Base-by-base conservation (phyloP, 2,329 filamentous ascomycete genomes). In the Epichloe sibirici region DNA sequence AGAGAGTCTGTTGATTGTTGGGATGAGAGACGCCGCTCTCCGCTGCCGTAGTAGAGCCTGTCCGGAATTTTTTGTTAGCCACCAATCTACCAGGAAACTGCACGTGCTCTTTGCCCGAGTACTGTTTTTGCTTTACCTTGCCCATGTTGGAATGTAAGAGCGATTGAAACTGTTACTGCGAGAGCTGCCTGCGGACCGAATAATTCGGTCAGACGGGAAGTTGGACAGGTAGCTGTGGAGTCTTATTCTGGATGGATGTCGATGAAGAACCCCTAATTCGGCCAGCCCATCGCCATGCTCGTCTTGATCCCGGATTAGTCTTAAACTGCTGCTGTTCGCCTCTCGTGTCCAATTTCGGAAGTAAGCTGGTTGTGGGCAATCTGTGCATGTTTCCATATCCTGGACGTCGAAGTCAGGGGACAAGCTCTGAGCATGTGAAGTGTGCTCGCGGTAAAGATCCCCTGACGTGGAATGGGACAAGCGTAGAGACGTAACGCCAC, bases 41-140 rank as follows among this genome's bases (percentile, higher is more conserved):
- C 82, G 51, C 80, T 82, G 38, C 81, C 80, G 64, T 90, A 90
- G 66, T 89, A 90, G 15, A 88, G 69, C 58, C 75, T 81, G 42
- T 65, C 44, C 38, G 2, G n/a, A 21, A 28, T 34, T 4, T 3
- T 34, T 28, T 11, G 21, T 53, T 44, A 40, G 47, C 50, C n/a
- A 15, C 37, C 17, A 48, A 34, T 15, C 13, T 38, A n/a, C 17
- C 15, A 28, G 17, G 37, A 13, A 35, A 38, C 13, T 37, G 34
- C 40, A 46, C 60, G 52, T 62, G 59, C 57, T 31, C 42, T 15
- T 15, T 17, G 4, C 4, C 17, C 7, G 39, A 17, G 46, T 7
- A 35, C 51, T 66, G 47, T 37, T n/a, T 13, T 62, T 65, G 76
- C 72, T 13, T 62, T 65, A 76, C 72, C 66, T 72, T 31, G 78